Evolutionary conservation across 192 early-diverging fungal species (phyloP).

Genomic region (Coemansia asiatica): DNA sequence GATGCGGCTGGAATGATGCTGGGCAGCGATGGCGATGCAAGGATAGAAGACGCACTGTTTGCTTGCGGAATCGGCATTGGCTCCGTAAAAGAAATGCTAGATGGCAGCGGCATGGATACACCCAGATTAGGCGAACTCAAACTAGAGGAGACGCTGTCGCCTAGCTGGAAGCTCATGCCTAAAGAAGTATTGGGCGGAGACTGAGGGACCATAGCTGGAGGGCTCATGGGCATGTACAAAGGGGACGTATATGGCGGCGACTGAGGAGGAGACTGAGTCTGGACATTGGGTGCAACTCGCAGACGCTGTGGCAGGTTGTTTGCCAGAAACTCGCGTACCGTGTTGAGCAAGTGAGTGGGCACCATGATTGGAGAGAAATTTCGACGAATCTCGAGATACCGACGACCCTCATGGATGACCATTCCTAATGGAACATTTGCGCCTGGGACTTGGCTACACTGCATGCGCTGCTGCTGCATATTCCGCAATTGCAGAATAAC

Average conservation of each 20-base stretch:
- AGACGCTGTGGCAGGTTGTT: slow-evolving; percentile 26
- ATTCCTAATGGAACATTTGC: slow-evolving; percentile 19
- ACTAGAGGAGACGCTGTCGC: neutral
- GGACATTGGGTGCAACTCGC: neutral
- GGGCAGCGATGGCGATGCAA: neutral
- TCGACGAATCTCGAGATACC: slow-evolving; percentile 36
- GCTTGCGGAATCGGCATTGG: slow-evolving; percentile 1
- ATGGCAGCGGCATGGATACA: slow-evolving; percentile 3
- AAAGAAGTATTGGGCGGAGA: neutral
- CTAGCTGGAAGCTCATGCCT: neutral
- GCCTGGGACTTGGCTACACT: slow-evolving; percentile 6
- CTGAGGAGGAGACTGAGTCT: slow-evolving; percentile 24
- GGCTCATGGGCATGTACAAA: slow-evolving; percentile 4
- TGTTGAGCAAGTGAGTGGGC: slow-evolving; percentile 16
- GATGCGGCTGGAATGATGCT: neutral
- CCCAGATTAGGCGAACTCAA: neutral
- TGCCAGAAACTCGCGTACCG: slow-evolving; percentile 22
- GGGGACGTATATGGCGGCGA: slow-evolving; percentile 2
- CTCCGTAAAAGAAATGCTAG: neutral
- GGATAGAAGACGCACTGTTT: neutral
- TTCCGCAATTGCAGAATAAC: slow-evolving; percentile 30
- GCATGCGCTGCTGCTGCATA: slow-evolving; percentile 20
- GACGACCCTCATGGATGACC: slow-evolving; percentile 19
- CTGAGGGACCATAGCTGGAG: neutral
- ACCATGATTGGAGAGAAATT: slow-evolving; percentile 38